Percentiles rank a stretch among this genome's conserved stretches.
These are phyloP conservation scores for Syncephalastrum sp. DNA, from an alignment of 371 early-diverging fungal genomes.

Conservation along the genomic window DNA sequence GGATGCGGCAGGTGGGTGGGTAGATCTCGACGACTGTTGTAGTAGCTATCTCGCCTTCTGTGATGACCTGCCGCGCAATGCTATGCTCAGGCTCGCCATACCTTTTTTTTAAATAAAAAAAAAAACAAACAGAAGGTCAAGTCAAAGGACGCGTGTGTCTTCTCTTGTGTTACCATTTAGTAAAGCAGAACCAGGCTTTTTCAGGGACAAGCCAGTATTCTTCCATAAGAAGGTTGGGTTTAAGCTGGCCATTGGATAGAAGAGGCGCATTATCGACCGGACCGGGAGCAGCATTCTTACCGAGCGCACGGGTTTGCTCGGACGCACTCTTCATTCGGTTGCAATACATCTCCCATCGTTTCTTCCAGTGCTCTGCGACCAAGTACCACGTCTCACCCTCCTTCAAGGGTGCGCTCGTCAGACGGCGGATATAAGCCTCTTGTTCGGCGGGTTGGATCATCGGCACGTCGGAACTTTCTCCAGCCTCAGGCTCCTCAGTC, in stretches of 20 bases:
- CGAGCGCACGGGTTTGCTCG: conserved; percentile 9
- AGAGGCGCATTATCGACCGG: conserved; percentile 14
- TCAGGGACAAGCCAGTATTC: conserved; percentile 17
- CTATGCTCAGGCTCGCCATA: conserved; percentile 3
- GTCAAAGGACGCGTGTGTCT: not conserved
- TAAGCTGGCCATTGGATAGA: conserved; percentile 5
- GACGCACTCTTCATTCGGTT: conserved; percentile 13
- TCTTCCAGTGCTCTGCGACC: conserved; percentile 14
- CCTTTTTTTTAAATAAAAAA: too few species aligned
- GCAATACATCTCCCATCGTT: conserved; percentile 16
- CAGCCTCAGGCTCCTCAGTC: not conserved
- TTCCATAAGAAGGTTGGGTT: conserved; percentile 11
- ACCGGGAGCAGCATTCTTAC: conserved; percentile 15
- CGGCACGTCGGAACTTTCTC: conserved; percentile 7
- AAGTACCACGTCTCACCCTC: conserved; percentile 20
- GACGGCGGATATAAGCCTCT: conserved; percentile 11
- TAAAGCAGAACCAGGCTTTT: conserved; percentile 17
- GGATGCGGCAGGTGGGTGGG: conserved; percentile 14
- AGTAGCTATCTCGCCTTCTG: conserved; percentile 9
- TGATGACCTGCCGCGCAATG: conserved; percentile 12
- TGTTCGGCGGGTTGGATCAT: conserved; percentile 15
- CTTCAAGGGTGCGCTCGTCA: conserved; percentile 6
- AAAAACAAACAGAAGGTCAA: not conserved
- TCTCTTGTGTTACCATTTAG: conserved; percentile 9
- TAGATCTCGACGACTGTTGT: conserved; percentile 11